Evolutionary conservation across 768 basidiomycete genomes (phyloP).

Genomic region (Amanita inopinata): DNA sequence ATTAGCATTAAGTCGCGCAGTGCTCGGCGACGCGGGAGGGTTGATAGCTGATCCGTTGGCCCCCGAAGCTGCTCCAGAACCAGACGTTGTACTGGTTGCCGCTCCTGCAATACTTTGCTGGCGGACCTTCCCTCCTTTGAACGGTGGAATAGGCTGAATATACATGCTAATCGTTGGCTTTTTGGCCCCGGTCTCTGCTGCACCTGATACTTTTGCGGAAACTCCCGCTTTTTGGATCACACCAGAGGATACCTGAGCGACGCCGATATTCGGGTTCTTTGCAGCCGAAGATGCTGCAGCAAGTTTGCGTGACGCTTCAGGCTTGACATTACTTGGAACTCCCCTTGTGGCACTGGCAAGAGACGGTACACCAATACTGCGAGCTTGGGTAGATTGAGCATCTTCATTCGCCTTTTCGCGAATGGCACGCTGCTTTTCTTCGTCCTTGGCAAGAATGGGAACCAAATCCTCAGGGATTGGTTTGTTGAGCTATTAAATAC

Average conservation of each 20-base stretch:
- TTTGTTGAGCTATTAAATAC: slow-evolving; percentile 63
- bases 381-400: slow-evolving; percentile 55
- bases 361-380: slow-evolving; percentile 56
- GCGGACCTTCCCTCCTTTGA: slow-evolving; percentile 52
- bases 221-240: slow-evolving; percentile 18
- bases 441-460: slow-evolving; percentile 87
- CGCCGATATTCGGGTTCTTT: slow-evolving; percentile 15
- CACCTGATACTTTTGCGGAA: slow-evolving; percentile 19
- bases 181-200: slow-evolving; percentile 27
- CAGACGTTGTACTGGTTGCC: slow-evolving; percentile 16
- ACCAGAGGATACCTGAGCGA: slow-evolving; percentile 15
- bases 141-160: slow-evolving; percentile 88
- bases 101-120: slow-evolving; percentile 14
- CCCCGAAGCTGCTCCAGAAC: slow-evolving; percentile 19
- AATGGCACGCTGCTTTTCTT: slow-evolving; percentile 80
- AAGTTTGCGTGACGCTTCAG: slow-evolving; percentile 20
- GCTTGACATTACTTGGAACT: slow-evolving; percentile 27
- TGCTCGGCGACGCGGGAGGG: slow-evolving; percentile 42
- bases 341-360: slow-evolving; percentile 41
- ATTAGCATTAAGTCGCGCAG: slow-evolving; percentile 70
- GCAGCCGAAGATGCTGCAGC: slow-evolving; percentile 12
- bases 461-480: slow-evolving; percentile 94
- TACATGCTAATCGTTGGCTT: slow-evolving; percentile 57
- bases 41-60: slow-evolving; percentile 14
- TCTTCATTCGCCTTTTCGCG: slow-evolving; percentile 67